A percentile compares a stretch with the other conserved stretches of the same genome.
phyloP scores from a whole-genome alignment of 106 monocot genomes.

The Posidonia australis region DNA sequence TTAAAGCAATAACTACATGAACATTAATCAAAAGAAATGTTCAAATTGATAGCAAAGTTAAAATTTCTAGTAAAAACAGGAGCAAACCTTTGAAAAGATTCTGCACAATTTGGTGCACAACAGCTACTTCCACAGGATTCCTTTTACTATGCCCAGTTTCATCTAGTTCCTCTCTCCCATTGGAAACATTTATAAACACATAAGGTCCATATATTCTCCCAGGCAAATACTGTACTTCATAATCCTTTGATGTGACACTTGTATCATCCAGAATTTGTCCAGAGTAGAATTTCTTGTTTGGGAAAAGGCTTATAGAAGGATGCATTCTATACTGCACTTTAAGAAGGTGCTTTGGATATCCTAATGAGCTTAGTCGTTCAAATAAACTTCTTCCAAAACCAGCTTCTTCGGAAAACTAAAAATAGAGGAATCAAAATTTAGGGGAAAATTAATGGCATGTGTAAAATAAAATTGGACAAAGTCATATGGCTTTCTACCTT shows the following conservation, averaged over 20 bases:
- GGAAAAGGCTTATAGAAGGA: constrained; percentile 61
- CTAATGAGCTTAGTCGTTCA: constrained; percentile 47
- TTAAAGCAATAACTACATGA: neutral
- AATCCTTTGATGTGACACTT: constrained; percentile 15
- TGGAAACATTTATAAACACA: constrained; percentile 37
- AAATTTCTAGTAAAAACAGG: neutral
- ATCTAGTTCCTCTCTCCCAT: constrained; percentile 29
- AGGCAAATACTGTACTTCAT: constrained; percentile 17
- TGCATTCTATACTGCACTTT: constrained; percentile 76
- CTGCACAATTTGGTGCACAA: constrained; percentile 30
- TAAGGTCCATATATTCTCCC: constrained; percentile 33
- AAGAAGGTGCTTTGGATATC: constrained; percentile 48
- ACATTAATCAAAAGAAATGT: neutral
- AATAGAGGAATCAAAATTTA: neutral
- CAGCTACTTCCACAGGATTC: constrained; percentile 47
- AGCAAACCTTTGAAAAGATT: constrained; percentile 25
- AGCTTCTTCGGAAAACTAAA: constrained; percentile 33
- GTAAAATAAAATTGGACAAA: neutral
- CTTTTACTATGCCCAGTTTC: constrained; percentile 31
- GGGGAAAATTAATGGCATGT: no score
- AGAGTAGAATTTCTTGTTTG: constrained; percentile 45
- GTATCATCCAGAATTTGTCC: constrained; percentile 35
- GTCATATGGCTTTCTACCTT: constrained; percentile 21
- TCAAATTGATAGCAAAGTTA: neutral
- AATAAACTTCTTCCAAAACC: constrained; percentile 55